Evolutionary conservation across 2,329 filamentous ascomycete genomes (phyloP).

Genomic region (Macroventuria anomochaeta): DNA sequence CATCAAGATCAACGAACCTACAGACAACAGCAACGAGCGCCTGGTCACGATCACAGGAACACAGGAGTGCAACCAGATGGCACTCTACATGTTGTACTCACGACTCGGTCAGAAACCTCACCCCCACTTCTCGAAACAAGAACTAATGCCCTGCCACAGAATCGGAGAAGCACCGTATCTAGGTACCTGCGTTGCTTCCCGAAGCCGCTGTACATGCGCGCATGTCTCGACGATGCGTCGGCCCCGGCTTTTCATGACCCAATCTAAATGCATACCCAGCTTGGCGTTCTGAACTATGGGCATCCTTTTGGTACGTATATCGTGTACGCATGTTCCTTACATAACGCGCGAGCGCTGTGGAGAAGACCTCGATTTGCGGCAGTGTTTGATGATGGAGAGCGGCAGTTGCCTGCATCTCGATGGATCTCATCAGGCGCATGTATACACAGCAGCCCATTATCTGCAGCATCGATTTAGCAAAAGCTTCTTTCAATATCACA

Average conservation of each 20-base stretch:
- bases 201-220: slow-evolving; percentile 3
- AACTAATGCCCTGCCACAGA: slow-evolving; percentile 56
- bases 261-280: slow-evolving; percentile 22
- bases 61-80: slow-evolving; percentile 99
- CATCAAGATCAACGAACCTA: slow-evolving; percentile 99
- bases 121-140: neutral
- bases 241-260: slow-evolving; percentile 5
- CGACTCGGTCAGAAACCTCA: slow-evolving; percentile 74
- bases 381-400: neutral
- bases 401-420: slow-evolving; percentile 1
- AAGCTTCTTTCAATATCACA: slow-evolving; percentile 3
- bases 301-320: slow-evolving; percentile 19
- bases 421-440: neutral
- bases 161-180: slow-evolving; percentile 78
- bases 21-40: slow-evolving; percentile 98
- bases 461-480: slow-evolving; percentile 17
- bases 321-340: slow-evolving; percentile 1
- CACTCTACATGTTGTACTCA: slow-evolving; percentile 98
- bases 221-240: slow-evolving; percentile 2
- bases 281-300: slow-evolving; percentile 25
- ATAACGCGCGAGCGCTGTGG: neutral
- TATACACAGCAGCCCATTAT: slow-evolving; percentile 3
- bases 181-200: slow-evolving; percentile 23
- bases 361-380: neutral
- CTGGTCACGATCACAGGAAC: slow-evolving; percentile 97